Evolutionary conservation across 176 grass and related monocot species (phyloP).

Genomic region (Rhynchospora tenuis): DNA sequence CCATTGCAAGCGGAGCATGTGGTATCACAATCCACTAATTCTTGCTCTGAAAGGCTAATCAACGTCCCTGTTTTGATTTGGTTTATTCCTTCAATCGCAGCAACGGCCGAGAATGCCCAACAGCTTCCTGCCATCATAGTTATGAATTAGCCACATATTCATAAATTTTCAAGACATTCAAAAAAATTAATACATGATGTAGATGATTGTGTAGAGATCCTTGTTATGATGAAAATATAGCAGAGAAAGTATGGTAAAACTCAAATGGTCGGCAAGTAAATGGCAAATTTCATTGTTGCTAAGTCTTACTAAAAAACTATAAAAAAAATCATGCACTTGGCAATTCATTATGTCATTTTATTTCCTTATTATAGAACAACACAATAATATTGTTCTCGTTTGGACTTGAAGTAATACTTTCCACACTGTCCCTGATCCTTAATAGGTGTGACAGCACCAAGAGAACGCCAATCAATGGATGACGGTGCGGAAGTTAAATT

Average conservation of each 20-base stretch:
- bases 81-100: slow-evolving; percentile 12
- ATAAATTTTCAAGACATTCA: no score
- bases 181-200: no score
- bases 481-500: background rate
- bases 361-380: background rate
- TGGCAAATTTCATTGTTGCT: no score
- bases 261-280: no score
- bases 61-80: background rate
- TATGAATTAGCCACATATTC: background rate
- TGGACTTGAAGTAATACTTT: background rate
- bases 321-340: background rate
- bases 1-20: background rate
- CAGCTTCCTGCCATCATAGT: background rate
- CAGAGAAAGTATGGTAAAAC: background rate
- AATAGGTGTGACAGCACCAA: slow-evolving; percentile 1
- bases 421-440: slow-evolving; percentile 17
- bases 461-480: slow-evolving; percentile 7
- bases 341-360: background rate
- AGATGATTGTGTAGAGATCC: background rate
- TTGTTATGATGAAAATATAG: background rate
- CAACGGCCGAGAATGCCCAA: slow-evolving; percentile 25
- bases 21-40: slow-evolving; percentile 2
- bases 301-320: background rate
- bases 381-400: background rate
- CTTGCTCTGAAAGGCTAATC: slow-evolving; percentile 2